These are phyloP conservation scores for Calonectria hongkongensis DNA, from an alignment of 2,329 filamentous ascomycete genomes.

Conservation along the genomic window DNA sequence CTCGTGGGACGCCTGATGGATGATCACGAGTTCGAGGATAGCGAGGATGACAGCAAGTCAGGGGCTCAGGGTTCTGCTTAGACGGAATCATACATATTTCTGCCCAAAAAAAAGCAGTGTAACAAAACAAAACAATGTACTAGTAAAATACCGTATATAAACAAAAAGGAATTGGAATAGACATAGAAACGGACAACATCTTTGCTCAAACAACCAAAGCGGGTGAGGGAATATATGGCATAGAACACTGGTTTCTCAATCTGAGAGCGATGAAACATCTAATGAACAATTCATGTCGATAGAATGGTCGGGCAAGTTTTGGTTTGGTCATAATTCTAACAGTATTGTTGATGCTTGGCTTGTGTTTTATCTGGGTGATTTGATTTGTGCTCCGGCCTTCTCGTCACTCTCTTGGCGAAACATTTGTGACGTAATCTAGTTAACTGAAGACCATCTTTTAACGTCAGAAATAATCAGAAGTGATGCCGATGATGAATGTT, in stretches of 20 bases:
- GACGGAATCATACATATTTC: not conserved
- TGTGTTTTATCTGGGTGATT: too few species aligned
- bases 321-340: too few species aligned
- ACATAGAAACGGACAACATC: not conserved
- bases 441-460: too few species aligned
- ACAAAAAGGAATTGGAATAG: not conserved
- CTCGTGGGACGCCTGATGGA: slow-evolving; percentile 67
- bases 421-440: too few species aligned
- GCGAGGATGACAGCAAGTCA: slow-evolving; percentile 54
- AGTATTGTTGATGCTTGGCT: too few species aligned
- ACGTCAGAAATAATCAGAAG: too few species aligned
- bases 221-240: not conserved
- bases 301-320: too few species aligned
- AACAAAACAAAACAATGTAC: slow-evolving; percentile 13
- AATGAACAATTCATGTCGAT: too few species aligned
- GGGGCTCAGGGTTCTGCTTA: slow-evolving; percentile 40
- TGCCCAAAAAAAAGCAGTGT: not conserved
- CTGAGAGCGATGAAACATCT: too few species aligned
- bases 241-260: not conserved
- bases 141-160: not conserved
- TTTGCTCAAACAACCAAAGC: not conserved
- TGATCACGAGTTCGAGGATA: slow-evolving; percentile 49
- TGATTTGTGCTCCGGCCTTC: too few species aligned
- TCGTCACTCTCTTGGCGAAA: too few species aligned
- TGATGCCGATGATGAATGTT: too few species aligned